Conservation (phyloP, 192 early-diverging fungal genomes). For the Entomortierella parvispora region DNA sequence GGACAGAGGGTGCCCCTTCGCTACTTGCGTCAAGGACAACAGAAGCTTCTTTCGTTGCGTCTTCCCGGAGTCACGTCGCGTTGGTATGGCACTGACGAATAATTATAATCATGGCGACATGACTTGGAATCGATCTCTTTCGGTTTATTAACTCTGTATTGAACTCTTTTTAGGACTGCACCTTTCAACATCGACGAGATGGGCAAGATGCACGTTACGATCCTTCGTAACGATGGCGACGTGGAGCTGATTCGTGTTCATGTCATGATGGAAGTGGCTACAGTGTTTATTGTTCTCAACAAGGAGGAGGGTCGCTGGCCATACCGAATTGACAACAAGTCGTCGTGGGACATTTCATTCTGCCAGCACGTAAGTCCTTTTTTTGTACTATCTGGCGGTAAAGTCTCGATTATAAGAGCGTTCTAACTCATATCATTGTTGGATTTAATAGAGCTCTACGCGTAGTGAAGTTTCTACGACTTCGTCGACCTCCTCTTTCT, state of each 20-base stretch:
- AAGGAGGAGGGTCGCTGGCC: slow-evolving; percentile 89
- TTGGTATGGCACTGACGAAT: too few species aligned
- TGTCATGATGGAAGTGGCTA: slow-evolving; percentile 88
- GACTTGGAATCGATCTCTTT: too few species aligned
- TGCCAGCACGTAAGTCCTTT: slow-evolving; percentile 79
- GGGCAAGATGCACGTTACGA: slow-evolving; percentile 84
- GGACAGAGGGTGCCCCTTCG: slow-evolving; percentile 72
- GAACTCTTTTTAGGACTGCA: slow-evolving; percentile 62
- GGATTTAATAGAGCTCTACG: slow-evolving; percentile 15
- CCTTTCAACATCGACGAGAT: slow-evolving; percentile 91
- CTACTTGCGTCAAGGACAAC: slow-evolving; percentile 70
- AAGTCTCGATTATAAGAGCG: background rate
- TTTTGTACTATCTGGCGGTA: background rate
- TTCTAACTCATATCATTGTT: background rate
- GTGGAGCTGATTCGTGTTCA: slow-evolving; percentile 83
- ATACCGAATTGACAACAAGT: slow-evolving; percentile 83
- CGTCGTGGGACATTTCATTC: slow-evolving; percentile 74
- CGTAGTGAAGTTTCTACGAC: slow-evolving; percentile 20
- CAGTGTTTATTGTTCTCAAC: slow-evolving; percentile 87
- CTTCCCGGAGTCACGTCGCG: slow-evolving; percentile 69
- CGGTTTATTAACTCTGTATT: too few species aligned
- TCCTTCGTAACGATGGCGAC: slow-evolving; percentile 68
- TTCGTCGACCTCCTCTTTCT: slow-evolving; percentile 33
- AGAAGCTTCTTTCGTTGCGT: slow-evolving; percentile 75
- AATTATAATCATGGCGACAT: too few species aligned